Evolutionary conservation across 371 early-diverging fungal species (phyloP).

Genomic region (Fennellomyces sp.): DNA sequence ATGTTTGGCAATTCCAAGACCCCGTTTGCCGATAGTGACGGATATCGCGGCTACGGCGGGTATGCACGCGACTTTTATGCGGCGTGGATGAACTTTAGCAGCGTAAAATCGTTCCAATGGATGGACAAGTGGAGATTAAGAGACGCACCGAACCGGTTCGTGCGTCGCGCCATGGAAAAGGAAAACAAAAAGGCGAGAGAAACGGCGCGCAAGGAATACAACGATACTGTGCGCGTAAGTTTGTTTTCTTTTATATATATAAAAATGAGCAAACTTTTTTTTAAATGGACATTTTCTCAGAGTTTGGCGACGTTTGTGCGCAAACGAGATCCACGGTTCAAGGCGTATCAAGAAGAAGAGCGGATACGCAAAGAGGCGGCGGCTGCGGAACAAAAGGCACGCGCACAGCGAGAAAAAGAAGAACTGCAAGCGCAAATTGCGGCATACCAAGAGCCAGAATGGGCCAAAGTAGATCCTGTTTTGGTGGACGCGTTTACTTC

Average conservation of each 20-base stretch:
- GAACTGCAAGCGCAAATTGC: conserved; percentile 52
- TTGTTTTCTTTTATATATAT: background rate
- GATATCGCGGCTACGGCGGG: conserved; percentile 35
- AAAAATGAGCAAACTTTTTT: background rate
- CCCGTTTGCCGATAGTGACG: conserved; percentile 48
- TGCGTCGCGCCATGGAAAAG: conserved; percentile 88
- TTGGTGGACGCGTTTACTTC: conserved; percentile 7
- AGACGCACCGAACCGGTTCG: conserved; percentile 82
- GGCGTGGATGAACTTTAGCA: conserved; percentile 77
- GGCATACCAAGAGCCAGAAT: conserved; percentile 63
- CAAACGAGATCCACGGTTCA: conserved; percentile 82
- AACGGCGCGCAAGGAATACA: conserved; percentile 82
- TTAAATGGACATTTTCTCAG: conserved; percentile 20
- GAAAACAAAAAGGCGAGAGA: conserved; percentile 90
- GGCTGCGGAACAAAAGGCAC: conserved; percentile 57
- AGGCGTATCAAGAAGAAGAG: conserved; percentile 54
- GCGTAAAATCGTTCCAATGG: conserved; percentile 88
- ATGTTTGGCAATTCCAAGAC: conserved; percentile 65
- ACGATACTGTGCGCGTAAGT: conserved; percentile 77
- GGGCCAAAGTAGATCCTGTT: conserved; percentile 56
- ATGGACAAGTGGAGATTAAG: conserved; percentile 83
- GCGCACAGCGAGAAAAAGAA: conserved; percentile 53
- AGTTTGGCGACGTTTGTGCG: conserved; percentile 59
- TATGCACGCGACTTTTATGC: conserved; percentile 73
- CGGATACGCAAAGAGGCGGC: conserved; percentile 54